Base-by-base conservation (phyloP, 2,329 filamentous ascomycete genomes). In the Coniochaeta sp. region DNA sequence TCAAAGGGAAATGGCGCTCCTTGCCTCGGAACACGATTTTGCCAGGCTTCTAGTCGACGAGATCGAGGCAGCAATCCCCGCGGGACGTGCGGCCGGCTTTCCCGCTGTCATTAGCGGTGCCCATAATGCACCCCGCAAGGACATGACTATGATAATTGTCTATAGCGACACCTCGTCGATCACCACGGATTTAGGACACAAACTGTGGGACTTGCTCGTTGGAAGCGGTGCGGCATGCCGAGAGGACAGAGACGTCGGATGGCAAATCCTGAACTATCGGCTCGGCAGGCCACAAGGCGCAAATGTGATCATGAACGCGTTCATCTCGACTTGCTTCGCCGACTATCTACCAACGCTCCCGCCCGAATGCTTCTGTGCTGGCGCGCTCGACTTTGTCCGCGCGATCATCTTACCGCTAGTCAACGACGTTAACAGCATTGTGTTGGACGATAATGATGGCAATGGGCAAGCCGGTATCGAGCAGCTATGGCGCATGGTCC, bases 401-500 rank as follows among this genome's bases (percentile, higher is more conserved):
- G 78, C 79, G 38, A 75, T 76, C 12, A 72, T 86, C 16, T 61
- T 80, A 32, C 75, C 76, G 5, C 74, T 80, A 42, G 73, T 84
- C 5, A 77, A 78, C 36, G 75, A 79, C 36, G 65, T 68, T 6
- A 68, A 70, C 26, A 76, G 76, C 24, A 76, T 81, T 56, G 68
- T 79, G 22, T 72, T 85, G 16, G 79, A 83, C 59, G 80, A 83
- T 54, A 75, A 79, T 8, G 74, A 78, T n/a, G 74, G 78, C 12
- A 69, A 84, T 30, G 76, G 81, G 64, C 81, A 77, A 62, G 82
- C 73, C 64, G 83, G 75, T 28, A 78, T 83, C 50, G 89, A 95
- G 65, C 82, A 92, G 60, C 77, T 96, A n/a, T 96, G 93, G 93
- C 84, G 86, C 26, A 84, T 96, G 66, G 85, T 93, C 36, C 76